Evolutionary conservation across 331 rosid species (phyloP), one percentile per base, ranked within the genome.

Genomic region (Dryas integrifolia): DNA sequence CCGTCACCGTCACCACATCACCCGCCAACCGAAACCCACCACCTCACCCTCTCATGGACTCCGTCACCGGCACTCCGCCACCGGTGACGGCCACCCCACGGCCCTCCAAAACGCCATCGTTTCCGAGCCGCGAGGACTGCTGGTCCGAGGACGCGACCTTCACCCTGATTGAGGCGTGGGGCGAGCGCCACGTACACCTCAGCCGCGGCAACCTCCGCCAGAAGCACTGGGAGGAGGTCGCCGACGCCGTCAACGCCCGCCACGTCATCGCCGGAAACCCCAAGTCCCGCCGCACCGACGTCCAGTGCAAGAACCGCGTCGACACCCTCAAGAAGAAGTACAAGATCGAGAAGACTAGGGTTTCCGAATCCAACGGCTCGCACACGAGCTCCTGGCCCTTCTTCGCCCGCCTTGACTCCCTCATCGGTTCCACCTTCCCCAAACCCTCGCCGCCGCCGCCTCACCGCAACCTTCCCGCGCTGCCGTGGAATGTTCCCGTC

Each of bases 91-190:
- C 58, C 50, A 10, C 72, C 7, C 72, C 78, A 12, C 76, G 64
- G 11, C 6, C 58, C 10, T 18, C 61, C 3, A 64, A 14, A 5
- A 24, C 86, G 30, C 71, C 65, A n/a, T 49, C 88, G 86, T 77
- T 80, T 21, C 82, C 86, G 14, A 83, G 72, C 6, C 84, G 86
- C n/a, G 92, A 85, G 41, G 95, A 91, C 78, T 86, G 88, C 68
- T 88, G 97, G 97, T 77, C 79, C 63, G 83, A 83, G 58, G 89
- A 81, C 4, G 88, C 92, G 30, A 91, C 97, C 41, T 71, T 65
- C 67, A 91, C 92, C 30, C 97, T 91, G 72, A 76, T 88, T 76
- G 87, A 87, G 14, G 91, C 88, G 7, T 91, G 95, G 97, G 92
- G 97, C 2, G 85, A 86, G 13, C 92, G 87, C 40, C 73, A 82